A percentile compares a stretch with the other conserved stretches of the same genome.
phyloP scores from a whole-genome alignment of 352 stramenopile species.

The Aphanomyces stellatus region DNA sequence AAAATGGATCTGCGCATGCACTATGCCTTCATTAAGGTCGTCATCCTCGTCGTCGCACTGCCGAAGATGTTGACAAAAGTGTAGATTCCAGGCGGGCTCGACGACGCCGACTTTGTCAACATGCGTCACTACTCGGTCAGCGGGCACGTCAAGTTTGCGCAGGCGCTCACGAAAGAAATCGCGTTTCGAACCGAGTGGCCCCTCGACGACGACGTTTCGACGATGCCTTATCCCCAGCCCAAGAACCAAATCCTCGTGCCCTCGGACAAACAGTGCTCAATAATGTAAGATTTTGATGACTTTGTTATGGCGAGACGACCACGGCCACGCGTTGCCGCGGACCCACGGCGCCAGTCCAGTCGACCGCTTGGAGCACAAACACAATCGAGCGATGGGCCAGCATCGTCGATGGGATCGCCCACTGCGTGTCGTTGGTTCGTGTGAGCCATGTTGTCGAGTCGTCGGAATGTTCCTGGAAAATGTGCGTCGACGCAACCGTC shows the following conservation, averaged over 20 bases:
- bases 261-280: constrained; percentile 5
- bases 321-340: background rate
- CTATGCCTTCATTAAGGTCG: constrained; percentile 72
- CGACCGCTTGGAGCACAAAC: background rate
- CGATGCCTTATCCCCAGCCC: constrained; percentile 69
- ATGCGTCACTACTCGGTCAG: constrained; percentile 79
- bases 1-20: constrained; percentile 76
- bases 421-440: background rate
- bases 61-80: background rate
- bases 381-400: background rate
- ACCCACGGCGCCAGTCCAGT: background rate
- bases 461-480: background rate
- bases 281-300: constrained; percentile 1
- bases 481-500: background rate
- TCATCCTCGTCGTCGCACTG: background rate
- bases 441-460: background rate
- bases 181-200: constrained; percentile 54
- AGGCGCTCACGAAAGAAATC: constrained; percentile 62
- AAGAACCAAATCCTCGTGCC: constrained; percentile 71
- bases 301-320: background rate
- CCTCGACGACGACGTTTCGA: constrained; percentile 33
- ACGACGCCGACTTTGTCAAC: constrained; percentile 61
- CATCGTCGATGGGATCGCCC: background rate
- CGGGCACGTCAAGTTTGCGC: constrained; percentile 75
- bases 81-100: constrained; percentile 57